A percentile compares a stretch with the other conserved stretches of the same genome.
phyloP scores from a whole-genome alignment of 805 yeast genomes.

The Candida easanensis region DNA sequence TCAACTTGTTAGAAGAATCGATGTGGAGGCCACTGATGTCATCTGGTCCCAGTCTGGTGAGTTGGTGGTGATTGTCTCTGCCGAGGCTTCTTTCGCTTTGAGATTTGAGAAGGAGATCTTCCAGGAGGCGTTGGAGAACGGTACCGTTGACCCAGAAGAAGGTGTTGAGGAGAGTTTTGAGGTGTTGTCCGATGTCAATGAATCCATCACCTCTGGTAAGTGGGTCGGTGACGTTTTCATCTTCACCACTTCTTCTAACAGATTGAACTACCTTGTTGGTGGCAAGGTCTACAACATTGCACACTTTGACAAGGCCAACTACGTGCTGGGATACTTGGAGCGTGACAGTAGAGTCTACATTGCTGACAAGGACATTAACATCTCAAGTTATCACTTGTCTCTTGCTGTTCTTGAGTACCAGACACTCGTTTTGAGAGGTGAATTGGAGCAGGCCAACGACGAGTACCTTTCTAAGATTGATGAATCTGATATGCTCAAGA shows the following conservation, averaged over 20 bases:
- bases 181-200: conserved; percentile 77
- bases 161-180: conserved; percentile 88
- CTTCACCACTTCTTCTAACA: conserved; percentile 81
- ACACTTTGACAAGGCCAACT: conserved; percentile 87
- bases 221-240: conserved; percentile 98
- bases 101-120: conserved; percentile 68
- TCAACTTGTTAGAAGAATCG: conserved; percentile 79
- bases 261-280: conserved; percentile 93
- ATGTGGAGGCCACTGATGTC: conserved; percentile 77
- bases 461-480: conserved; percentile 57
- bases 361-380: conserved; percentile 85
- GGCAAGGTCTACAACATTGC: conserved; percentile 89
- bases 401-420: conserved; percentile 90
- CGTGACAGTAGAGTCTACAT: conserved; percentile 88
- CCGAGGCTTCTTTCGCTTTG: conserved; percentile 75
- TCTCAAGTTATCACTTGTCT: conserved; percentile 77
- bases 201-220: conserved; percentile 80
- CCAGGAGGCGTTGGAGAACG: conserved; percentile 57
- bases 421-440: conserved; percentile 93
- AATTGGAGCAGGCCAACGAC: conserved; percentile 76
- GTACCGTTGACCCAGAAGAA: conserved; percentile 68
- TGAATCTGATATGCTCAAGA: conserved; percentile 65
- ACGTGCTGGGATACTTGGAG: conserved; percentile 83
- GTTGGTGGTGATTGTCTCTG: conserved; percentile 69
- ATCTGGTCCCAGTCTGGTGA: conserved; percentile 95